Conservation (phyloP, 768 basidiomycete genomes). For the Jaapia argillacea region DNA sequence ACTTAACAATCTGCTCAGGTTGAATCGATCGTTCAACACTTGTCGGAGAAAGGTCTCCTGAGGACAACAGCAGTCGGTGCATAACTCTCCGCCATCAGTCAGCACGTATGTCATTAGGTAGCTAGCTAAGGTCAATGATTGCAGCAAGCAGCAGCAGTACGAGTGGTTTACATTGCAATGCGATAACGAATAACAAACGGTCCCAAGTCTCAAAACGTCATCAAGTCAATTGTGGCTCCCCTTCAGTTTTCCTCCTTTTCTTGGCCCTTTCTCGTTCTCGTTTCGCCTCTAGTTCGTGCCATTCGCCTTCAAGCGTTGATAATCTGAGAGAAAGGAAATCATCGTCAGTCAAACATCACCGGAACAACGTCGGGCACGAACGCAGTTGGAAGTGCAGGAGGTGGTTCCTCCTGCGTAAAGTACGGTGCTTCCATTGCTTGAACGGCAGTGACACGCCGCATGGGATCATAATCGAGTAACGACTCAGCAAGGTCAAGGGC, state of each 20-base stretch:
- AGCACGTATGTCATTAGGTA: too few relatives aligned
- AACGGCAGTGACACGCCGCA: conserved; percentile 60
- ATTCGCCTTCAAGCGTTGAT: conserved; percentile 80
- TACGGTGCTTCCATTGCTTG: conserved; percentile 80
- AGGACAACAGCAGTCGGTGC: conserved; percentile 18
- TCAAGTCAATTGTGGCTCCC: conserved; percentile 7
- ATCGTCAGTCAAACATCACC: background rate
- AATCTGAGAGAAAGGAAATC: conserved; percentile 19
- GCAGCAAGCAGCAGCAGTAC: too few relatives aligned
- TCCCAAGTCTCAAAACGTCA: conserved; percentile 14
- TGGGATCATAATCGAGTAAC: conserved; percentile 75
- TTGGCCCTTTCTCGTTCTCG: conserved; percentile 83
- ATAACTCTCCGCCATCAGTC: too few relatives aligned
- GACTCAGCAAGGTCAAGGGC: conserved; percentile 82
- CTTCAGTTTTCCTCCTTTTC: conserved; percentile 60
- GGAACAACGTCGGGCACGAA: conserved; percentile 40
- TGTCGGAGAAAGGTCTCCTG: conserved; percentile 65
- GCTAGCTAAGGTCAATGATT: too few relatives aligned
- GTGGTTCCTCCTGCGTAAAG: conserved; percentile 74
- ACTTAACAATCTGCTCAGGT: conserved; percentile 36
- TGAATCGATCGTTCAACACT: conserved; percentile 78
- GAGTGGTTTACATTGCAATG: conserved; percentile 25
- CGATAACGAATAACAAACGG: conserved; percentile 15
- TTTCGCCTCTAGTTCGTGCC: conserved; percentile 97
- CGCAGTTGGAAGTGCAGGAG: conserved; percentile 67